phyloP scores from a whole-genome alignment of 345 rosid species.

The Eucalyptus sideroxylon region DNA sequence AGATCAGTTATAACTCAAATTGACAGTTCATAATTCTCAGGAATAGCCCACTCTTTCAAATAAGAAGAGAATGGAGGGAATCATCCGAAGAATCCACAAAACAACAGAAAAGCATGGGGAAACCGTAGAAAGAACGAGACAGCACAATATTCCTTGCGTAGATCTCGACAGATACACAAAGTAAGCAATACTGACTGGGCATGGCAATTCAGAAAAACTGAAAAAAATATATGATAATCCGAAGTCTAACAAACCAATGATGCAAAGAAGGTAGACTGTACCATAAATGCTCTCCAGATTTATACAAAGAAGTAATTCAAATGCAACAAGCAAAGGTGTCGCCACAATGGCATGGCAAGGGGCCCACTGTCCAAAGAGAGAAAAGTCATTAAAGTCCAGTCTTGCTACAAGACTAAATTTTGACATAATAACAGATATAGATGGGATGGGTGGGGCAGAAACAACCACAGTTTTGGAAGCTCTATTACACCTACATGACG shows the following conservation, averaged over 20 bases:
- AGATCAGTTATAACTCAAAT: not conserved
- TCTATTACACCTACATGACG: conserved; percentile 52
- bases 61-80: not conserved
- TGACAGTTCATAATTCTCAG: not conserved
- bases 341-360: conserved; percentile 97
- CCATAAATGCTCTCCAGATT: conserved; percentile 83
- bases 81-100: not conserved
- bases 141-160: not conserved
- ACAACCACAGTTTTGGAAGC: not conserved
- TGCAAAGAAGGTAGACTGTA: conserved; percentile 1
- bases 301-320: conserved; percentile 91
- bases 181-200: not conserved
- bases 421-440: not conserved
- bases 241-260: not conserved
- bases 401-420: not conserved
- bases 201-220: not conserved
- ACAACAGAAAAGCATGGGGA: not conserved
- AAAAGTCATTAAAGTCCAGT: not conserved
- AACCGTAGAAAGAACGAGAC: not conserved
- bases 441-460: not conserved
- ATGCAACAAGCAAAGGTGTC: conserved; percentile 84
- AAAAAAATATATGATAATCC: not conserved
- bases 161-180: not conserved
- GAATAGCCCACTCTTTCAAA: not conserved
- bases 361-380: conserved; percentile 73